Evolutionary conservation across 2,329 filamentous ascomycete species (phyloP).

Genomic region (Botryotinia calthae): DNA sequence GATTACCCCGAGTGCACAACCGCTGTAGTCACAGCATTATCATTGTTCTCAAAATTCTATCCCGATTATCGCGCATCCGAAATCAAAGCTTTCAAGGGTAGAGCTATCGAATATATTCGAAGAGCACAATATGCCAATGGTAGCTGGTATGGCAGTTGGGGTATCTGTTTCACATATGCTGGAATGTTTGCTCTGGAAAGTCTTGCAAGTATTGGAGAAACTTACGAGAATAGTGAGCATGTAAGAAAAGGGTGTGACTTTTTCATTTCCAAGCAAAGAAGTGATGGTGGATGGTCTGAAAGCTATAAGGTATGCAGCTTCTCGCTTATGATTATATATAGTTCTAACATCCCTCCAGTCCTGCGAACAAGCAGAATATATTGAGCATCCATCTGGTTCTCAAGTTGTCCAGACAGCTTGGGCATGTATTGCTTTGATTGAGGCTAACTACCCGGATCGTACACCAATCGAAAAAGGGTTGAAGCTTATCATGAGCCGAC

Average conservation of each 20-base stretch:
- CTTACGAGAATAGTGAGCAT: conserved; percentile 68
- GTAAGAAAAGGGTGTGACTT: conserved; percentile 80
- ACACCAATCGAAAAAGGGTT: conserved; percentile 72
- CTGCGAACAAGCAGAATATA: conserved; percentile 74
- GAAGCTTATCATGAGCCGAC: conserved; percentile 77
- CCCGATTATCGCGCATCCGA: conserved; percentile 76
- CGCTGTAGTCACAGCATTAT: conserved; percentile 83
- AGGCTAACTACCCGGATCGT: conserved; percentile 75
- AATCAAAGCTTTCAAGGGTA: conserved; percentile 68
- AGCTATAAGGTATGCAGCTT: conserved; percentile 65
- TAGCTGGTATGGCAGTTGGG: conserved; percentile 98
- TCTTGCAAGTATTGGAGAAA: conserved; percentile 77
- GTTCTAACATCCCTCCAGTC: conserved; percentile 46
- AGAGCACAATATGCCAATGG: conserved; percentile 74
- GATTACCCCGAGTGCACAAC: conserved; percentile 98
- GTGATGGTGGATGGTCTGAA: conserved; percentile 95
- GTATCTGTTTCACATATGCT: conserved; percentile 96
- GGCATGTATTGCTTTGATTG: conserved; percentile 78
- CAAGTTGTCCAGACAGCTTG: conserved; percentile 95
- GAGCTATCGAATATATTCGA: conserved; percentile 81
- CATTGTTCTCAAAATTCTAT: conserved; percentile 77
- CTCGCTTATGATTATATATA: conserved; percentile 9
- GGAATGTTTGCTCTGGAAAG: conserved; percentile 95
- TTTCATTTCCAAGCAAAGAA: conserved; percentile 76
- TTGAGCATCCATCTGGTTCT: conserved; percentile 69